Evolutionary conservation across 2,329 filamentous ascomycete species (phyloP).

Genomic region (Penicillium sp.): DNA sequence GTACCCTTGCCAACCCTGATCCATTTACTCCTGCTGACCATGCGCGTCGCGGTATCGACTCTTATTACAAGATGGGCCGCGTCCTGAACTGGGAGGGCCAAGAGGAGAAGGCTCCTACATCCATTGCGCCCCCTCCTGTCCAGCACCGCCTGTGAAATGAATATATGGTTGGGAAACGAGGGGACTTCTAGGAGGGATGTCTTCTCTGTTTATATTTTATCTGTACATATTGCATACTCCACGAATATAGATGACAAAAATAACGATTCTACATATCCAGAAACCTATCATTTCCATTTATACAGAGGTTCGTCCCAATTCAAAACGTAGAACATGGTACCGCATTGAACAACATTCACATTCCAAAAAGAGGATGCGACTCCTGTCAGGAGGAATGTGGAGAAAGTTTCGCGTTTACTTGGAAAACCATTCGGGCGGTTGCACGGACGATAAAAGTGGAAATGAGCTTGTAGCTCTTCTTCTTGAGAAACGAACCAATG

Average conservation of each 20-base stretch:
- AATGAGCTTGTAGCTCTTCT: no score
- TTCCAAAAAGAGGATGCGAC: no score
- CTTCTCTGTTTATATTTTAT: background rate
- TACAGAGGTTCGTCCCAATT: no score
- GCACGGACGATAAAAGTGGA: no score
- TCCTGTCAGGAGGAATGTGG: no score
- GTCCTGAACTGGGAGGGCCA: conserved; percentile 19
- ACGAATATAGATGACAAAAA: conserved; percentile 6
- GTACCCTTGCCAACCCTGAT: conserved; percentile 24
- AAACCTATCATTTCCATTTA: no score
- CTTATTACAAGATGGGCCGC: conserved; percentile 22
- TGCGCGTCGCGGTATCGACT: conserved; percentile 25
- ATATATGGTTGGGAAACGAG: background rate
- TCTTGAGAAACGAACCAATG: no score
- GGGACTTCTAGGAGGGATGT: background rate
- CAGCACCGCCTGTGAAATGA: conserved; percentile 21
- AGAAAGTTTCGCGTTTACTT: no score
- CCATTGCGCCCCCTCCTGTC: conserved; percentile 9
- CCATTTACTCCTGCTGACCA: conserved; percentile 24
- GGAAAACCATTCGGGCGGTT: no score
- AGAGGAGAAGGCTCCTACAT: background rate
- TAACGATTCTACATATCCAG: background rate
- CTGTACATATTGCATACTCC: conserved; percentile 8
- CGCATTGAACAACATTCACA: no score
- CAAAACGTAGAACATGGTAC: no score